Conservation (phyloP, 768 basidiomycete genomes). For the Mycena leptocephala region DNA sequence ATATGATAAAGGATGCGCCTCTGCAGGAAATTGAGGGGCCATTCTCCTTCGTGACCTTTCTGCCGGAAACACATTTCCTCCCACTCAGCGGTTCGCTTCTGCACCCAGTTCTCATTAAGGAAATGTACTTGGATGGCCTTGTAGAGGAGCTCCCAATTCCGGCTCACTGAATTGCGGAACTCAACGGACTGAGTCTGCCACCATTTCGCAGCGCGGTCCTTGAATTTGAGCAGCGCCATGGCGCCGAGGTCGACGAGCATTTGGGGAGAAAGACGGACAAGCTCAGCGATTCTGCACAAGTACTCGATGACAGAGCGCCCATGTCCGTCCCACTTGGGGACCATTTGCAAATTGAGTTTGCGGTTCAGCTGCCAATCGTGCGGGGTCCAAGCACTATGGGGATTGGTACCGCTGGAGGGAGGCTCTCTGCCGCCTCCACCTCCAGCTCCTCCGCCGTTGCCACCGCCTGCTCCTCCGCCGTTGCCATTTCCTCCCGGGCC, state of each 20-base stretch:
- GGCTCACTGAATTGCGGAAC: not conserved
- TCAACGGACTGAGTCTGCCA: too few species aligned
- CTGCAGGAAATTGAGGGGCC: not conserved
- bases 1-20: not conserved
- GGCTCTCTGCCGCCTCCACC: not conserved
- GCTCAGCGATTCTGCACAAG: too few species aligned
- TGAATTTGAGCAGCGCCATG: too few species aligned
- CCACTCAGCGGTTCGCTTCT: not conserved
- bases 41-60: not conserved
- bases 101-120: too few species aligned
- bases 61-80: conserved; percentile 7
- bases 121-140: too few species aligned
- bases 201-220: too few species aligned
- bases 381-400: not conserved
- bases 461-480: not conserved
- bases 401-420: not conserved
- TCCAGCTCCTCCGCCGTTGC: not conserved
- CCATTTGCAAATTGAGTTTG: not conserved
- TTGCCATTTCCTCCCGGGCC: not conserved
- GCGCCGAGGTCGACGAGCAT: too few species aligned
- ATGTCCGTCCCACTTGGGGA: too few species aligned
- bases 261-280: too few species aligned
- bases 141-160: not conserved
- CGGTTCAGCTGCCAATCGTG: not conserved
- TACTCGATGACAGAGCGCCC: too few species aligned